phyloP scores from a whole-genome alignment of 2,329 filamentous ascomycete genomes.

The Mycosphaerelloides madeirae region DNA sequence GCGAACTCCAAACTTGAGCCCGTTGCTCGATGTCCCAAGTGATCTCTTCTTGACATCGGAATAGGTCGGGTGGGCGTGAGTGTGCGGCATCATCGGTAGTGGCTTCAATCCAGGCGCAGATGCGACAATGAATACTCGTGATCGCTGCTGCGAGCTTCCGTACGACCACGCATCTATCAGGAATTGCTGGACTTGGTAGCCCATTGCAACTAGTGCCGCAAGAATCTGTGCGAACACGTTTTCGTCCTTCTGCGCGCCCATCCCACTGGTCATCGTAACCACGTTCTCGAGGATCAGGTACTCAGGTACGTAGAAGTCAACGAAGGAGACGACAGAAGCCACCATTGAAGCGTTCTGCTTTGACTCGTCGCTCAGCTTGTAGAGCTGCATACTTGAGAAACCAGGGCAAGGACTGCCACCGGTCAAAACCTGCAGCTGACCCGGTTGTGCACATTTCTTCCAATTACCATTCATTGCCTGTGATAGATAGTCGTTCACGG shows the following conservation, averaged over 20 bases:
- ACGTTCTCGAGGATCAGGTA: slow-evolving; percentile 79
- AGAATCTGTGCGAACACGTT: slow-evolving; percentile 71
- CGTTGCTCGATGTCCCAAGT: slow-evolving; percentile 58
- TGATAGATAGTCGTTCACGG: slow-evolving; percentile 63
- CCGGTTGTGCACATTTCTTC: slow-evolving; percentile 51
- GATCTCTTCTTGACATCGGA: slow-evolving; percentile 26
- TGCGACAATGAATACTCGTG: slow-evolving; percentile 66
- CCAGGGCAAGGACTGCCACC: slow-evolving; percentile 75
- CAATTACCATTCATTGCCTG: slow-evolving; percentile 50
- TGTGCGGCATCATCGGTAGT: slow-evolving; percentile 53
- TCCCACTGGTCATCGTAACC: slow-evolving; percentile 52
- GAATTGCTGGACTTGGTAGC: slow-evolving; percentile 68
- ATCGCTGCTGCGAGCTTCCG: slow-evolving; percentile 62
- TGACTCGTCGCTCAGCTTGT: slow-evolving; percentile 53
- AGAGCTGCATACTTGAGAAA: slow-evolving; percentile 61
- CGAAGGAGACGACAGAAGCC: slow-evolving; percentile 67
- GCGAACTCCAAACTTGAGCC: slow-evolving; percentile 55
- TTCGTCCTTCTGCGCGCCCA: slow-evolving; percentile 38
- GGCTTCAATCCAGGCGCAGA: slow-evolving; percentile 61
- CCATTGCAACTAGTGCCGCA: slow-evolving; percentile 67
- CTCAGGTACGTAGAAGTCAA: slow-evolving; percentile 70
- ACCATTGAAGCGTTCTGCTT: slow-evolving; percentile 71
- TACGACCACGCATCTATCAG: slow-evolving; percentile 65
- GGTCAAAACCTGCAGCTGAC: slow-evolving; percentile 63
- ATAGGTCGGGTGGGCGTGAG: slow-evolving; percentile 56